These are phyloP conservation scores for Suaeda aralocaspica DNA, from an alignment of 148 eudicot genomes.

Conservation along the genomic window DNA sequence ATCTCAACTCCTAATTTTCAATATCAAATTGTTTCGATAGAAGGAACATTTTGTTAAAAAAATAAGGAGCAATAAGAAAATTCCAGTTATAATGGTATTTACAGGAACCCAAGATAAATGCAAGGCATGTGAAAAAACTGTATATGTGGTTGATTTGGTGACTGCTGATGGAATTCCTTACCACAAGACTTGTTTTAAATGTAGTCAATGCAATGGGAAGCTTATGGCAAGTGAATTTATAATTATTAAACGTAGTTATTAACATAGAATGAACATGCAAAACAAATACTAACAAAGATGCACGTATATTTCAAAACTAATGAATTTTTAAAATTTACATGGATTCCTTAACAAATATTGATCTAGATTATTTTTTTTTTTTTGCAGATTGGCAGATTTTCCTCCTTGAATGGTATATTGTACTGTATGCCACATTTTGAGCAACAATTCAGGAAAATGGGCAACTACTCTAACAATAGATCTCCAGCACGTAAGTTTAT, in stretches of 20 bases:
- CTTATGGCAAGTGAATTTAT: slow-evolving; percentile 38
- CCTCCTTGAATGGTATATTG: slow-evolving; percentile 49
- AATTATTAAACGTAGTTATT: neutral
- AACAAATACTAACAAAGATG: too few species aligned
- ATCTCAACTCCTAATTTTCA: neutral
- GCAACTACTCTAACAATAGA: slow-evolving; percentile 34
- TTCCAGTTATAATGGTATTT: slow-evolving; percentile 40
- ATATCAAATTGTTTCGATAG: neutral
- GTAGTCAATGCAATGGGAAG: slow-evolving; percentile 67
- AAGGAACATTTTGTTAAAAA: neutral
- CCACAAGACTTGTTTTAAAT: slow-evolving; percentile 76
- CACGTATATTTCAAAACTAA: too few species aligned
- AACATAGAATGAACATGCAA: too few species aligned
- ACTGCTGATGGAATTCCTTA: slow-evolving; percentile 70
- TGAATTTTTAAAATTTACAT: too few species aligned
- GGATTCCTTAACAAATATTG: too few species aligned
- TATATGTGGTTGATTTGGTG: slow-evolving; percentile 64
- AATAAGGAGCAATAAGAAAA: slow-evolving; percentile 19
- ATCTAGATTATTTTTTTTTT: neutral
- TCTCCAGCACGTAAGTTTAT: slow-evolving; percentile 36
- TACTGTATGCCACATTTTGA: slow-evolving; percentile 89
- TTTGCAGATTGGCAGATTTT: slow-evolving; percentile 55
- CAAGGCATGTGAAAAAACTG: slow-evolving; percentile 79
- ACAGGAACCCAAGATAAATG: slow-evolving; percentile 79
- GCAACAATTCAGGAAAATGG: slow-evolving; percentile 58